Conservation (phyloP, 1,139 yeast species). For the Yamadazyma sp. region DNA sequence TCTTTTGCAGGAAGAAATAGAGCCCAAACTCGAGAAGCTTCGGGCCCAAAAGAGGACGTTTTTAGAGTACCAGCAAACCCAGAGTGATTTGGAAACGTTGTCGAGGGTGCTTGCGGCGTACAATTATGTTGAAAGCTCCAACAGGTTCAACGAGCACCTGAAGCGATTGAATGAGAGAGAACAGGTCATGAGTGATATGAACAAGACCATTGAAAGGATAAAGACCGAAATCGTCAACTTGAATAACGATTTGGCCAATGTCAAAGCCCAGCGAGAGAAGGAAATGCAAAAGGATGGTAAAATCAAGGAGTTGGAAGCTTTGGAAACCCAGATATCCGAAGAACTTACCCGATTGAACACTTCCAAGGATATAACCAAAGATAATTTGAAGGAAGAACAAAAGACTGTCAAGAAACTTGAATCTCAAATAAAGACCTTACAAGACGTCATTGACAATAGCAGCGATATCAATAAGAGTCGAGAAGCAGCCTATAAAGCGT, state of each 20-base stretch:
- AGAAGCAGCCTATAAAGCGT: slow-evolving; percentile 39
- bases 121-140: slow-evolving; percentile 54
- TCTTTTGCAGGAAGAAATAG: slow-evolving; percentile 80
- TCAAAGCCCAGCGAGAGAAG: slow-evolving; percentile 54
- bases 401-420: slow-evolving; percentile 17
- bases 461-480: slow-evolving; percentile 25
- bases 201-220: slow-evolving; percentile 42
- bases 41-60: slow-evolving; percentile 79
- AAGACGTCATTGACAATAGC: slow-evolving; percentile 28
- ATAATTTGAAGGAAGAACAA: slow-evolving; percentile 54
- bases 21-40: slow-evolving; percentile 83
- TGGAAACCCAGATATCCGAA: slow-evolving; percentile 61
- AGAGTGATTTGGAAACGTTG: slow-evolving; percentile 74
- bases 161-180: slow-evolving; percentile 38
- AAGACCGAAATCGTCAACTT: slow-evolving; percentile 58
- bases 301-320: slow-evolving; percentile 58
- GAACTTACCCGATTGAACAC: slow-evolving; percentile 70
- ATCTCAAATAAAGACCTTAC: slow-evolving; percentile 18
- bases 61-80: slow-evolving; percentile 83
- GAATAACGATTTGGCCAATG: slow-evolving; percentile 58
- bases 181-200: slow-evolving; percentile 33
- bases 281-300: slow-evolving; percentile 65
- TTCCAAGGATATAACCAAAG: slow-evolving; percentile 54
- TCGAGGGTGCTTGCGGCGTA: slow-evolving; percentile 76
- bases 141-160: slow-evolving; percentile 41